These are phyloP conservation scores for Tricholoma terreum DNA, from an alignment of 768 basidiomycete species.

Conservation along the genomic window DNA sequence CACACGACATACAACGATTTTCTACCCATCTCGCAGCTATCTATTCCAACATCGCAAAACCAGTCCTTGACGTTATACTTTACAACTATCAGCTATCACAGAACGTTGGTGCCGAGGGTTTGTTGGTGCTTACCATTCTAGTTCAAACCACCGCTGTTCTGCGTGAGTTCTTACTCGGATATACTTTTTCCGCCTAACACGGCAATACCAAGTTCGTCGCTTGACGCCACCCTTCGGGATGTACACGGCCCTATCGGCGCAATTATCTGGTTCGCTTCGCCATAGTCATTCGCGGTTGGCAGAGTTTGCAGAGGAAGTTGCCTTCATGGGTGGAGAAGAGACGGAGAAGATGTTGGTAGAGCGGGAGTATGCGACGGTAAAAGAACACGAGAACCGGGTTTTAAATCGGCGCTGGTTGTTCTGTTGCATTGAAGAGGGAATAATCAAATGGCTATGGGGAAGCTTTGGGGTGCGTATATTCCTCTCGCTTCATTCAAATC, in stretches of 20 bases:
- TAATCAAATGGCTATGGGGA: slow-evolving; percentile 98
- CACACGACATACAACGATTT: slow-evolving; percentile 93
- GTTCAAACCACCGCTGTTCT: slow-evolving; percentile 83
- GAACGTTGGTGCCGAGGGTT: slow-evolving; percentile 92
- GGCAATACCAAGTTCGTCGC: slow-evolving; percentile 61
- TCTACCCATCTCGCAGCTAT: slow-evolving; percentile 88
- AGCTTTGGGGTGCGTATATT: slow-evolving; percentile 72
- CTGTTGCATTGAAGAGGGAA: slow-evolving; percentile 88
- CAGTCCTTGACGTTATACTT: slow-evolving; percentile 84
- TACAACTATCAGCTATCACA: slow-evolving; percentile 95
- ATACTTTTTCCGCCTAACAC: background rate
- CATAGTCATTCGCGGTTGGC: slow-evolving; percentile 90
- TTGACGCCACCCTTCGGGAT: slow-evolving; percentile 90
- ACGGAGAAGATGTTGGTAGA: slow-evolving; percentile 92
- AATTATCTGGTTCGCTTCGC: slow-evolving; percentile 83
- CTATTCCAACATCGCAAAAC: slow-evolving; percentile 93
- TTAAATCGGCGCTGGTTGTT: slow-evolving; percentile 84
- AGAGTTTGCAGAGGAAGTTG: slow-evolving; percentile 87
- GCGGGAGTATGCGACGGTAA: slow-evolving; percentile 78
- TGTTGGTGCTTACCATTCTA: slow-evolving; percentile 76
- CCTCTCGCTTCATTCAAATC: slow-evolving; percentile 4
- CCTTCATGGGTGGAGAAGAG: slow-evolving; percentile 83
- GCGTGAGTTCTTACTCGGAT: slow-evolving; percentile 46
- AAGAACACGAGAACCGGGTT: slow-evolving; percentile 83
- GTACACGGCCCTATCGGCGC: slow-evolving; percentile 85